Evolutionary conservation across 2,329 filamentous ascomycete genomes (phyloP), one percentile per base, ranked within the genome.

Genomic region (Fusarium sarcochroum): DNA sequence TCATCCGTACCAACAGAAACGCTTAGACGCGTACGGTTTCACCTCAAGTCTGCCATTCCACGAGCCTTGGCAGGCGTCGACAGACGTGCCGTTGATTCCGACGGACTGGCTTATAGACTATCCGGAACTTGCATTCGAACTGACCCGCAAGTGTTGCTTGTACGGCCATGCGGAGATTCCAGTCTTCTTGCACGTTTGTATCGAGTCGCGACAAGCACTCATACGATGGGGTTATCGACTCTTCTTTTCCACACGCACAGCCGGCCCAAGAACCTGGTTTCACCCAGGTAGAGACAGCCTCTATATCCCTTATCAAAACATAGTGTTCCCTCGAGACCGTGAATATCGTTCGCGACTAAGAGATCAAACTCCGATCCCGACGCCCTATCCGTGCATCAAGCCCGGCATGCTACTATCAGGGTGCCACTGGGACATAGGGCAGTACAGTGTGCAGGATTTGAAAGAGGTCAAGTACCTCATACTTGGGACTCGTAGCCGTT

Each of bases 351-450:
- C 23, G 7, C 23, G n/a, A n/a, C n/a, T n/a, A n/a, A n/a, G n/a
- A n/a, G n/a, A n/a, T n/a, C n/a, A n/a, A n/a, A n/a, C 23, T 7
- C 23, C 5, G 13, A 30, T 30, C 3, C 27, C 27, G 27, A 30
- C 27, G 5, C 27, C 27, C 10, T 30, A 30, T 30, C 27, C 27
- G 10, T 30, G 27, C 13, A 30, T 30, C 13, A 14, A n/a, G 20
- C 13, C 0, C 13, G 20, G 1, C 14, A 27, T 20, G 4, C n/a
- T 37, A 8, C 51, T 54, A 3, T 47, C 50, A 5, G 40, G 41
- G 9, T 49, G 30, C 13, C 11, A 17, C 15, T 54, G 51, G 51
- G 51, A 54, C 8, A 54, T 54, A 17, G 51, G 51, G 1, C 42
- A 49, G 14, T 49, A 49, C n/a, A 25, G n/a, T 6, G 42, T 11